Conservation (phyloP, 169 alveolate species). For the Plasmodium gonderi region DNA sequence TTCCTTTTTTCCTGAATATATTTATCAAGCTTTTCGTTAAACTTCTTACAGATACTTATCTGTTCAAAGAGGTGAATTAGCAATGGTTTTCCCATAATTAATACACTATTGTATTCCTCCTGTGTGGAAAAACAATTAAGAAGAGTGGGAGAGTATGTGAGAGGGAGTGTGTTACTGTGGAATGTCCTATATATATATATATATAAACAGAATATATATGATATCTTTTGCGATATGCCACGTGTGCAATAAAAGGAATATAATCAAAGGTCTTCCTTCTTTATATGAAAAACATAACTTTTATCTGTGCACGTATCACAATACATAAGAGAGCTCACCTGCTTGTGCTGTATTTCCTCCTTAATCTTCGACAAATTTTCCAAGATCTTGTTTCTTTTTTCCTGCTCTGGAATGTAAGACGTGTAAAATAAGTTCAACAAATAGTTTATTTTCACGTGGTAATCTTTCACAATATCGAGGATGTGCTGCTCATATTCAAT, state of each 20-base stretch:
- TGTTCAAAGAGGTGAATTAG: slow-evolving; percentile 68
- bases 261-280: too few species aligned
- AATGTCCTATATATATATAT: too few species aligned
- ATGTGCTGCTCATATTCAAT: slow-evolving; percentile 66
- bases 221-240: background rate
- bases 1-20: slow-evolving; percentile 63
- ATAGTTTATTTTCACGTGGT: slow-evolving; percentile 59
- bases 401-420: slow-evolving; percentile 60
- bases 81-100: slow-evolving; percentile 67
- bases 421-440: slow-evolving; percentile 61
- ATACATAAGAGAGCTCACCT: background rate
- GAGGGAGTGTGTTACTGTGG: background rate
- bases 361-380: slow-evolving; percentile 52
- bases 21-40: slow-evolving; percentile 60
- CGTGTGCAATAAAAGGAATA: background rate
- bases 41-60: slow-evolving; percentile 64
- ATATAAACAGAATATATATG: background rate
- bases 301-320: background rate
- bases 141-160: background rate
- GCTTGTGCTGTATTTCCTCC: slow-evolving; percentile 65
- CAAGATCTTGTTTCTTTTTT: slow-evolving; percentile 38
- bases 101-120: slow-evolving; percentile 69
- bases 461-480: slow-evolving; percentile 63
- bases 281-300: background rate
- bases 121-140: slow-evolving; percentile 3